Base-by-base conservation (phyloP, 306 rosid genomes). In the Vachellia pachyceras region DNA sequence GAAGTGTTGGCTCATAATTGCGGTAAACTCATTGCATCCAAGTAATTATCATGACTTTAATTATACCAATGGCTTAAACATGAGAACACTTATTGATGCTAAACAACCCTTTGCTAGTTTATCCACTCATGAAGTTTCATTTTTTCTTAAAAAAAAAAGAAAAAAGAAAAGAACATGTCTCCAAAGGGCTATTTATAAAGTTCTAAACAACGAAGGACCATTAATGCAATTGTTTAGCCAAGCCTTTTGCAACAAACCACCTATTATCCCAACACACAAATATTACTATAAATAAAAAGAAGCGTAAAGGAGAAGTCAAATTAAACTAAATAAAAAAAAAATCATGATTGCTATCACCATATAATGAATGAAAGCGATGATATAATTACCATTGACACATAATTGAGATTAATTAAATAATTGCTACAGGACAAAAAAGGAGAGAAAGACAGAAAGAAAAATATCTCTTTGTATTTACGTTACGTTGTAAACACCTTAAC, bases 391-490 rank as follows among this genome's bases (percentile, higher is more conserved):
- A 2, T 5, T 12, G 73, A 41, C 61, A 23, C n/a, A n/a, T 61
- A 12, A 42, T 14, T 42, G 29, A 44, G 11, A 4, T 33, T 41
- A 57, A 23, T 18, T 52, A 52, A 52, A 61, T 70, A 45, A 70
- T 71, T 44, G 33, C 49, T 3, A 11, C 20, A 44, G 22, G 29
- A 45, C 7, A 35, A 64, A 36, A 40, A 11, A 4, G 47, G 4
- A 29, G 33, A 7, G 14, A 37, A 20, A 35, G n/a, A n/a, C n/a
- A n/a, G n/a, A n/a, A n/a, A n/a, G n/a, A 20, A 69, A 22, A 23
- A 23, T 3, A 54, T 33, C 40, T 46, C 25, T 68, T 54, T 69
- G 69, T 75, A 74, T 80, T 67, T 60, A 78, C 85, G 69, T n/a
- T 70, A n/a, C n/a, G n/a, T n/a, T n/a, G 14, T 11, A 65, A 61